phyloP scores from a whole-genome alignment of 768 basidiomycete species.

The Suillus decipiens region DNA sequence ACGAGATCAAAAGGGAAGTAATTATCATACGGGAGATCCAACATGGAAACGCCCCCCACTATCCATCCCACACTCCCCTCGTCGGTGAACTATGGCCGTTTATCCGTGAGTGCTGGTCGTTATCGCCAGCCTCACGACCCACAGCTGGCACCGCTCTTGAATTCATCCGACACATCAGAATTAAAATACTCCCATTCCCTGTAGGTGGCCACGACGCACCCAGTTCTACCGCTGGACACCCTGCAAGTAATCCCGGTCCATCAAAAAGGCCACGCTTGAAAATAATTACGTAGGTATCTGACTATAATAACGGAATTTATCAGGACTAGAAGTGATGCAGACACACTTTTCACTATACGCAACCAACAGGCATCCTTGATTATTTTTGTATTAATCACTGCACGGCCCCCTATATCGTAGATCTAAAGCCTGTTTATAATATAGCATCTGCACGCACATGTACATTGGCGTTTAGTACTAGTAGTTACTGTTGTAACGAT shows the following conservation, averaged over 20 bases:
- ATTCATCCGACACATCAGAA: neutral
- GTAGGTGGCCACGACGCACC: neutral
- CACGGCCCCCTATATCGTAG: neutral
- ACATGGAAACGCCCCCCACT: neutral
- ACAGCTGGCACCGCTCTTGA: constrained; percentile 1
- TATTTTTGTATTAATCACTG: neutral
- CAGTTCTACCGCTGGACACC: neutral
- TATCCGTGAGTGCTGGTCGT: constrained; percentile 5
- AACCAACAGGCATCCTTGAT: neutral
- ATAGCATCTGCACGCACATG: neutral
- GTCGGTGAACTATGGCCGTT: neutral
- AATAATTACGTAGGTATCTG: neutral
- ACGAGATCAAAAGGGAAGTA: neutral
- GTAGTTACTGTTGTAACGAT: neutral
- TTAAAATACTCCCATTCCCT: neutral
- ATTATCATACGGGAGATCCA: neutral
- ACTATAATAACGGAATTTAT: neutral
- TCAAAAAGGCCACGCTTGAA: neutral
- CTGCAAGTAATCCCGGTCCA: neutral
- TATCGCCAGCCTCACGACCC: neutral
- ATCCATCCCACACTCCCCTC: neutral
- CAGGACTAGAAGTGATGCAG: neutral
- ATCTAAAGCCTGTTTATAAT: neutral
- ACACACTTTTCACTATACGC: neutral
- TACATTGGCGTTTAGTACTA: neutral